A percentile compares a stretch with the other conserved stretches of the same genome.
These are phyloP conservation scores for Glycine soja DNA, from an alignment of 306 rosid species.

Conservation along the genomic window DNA sequence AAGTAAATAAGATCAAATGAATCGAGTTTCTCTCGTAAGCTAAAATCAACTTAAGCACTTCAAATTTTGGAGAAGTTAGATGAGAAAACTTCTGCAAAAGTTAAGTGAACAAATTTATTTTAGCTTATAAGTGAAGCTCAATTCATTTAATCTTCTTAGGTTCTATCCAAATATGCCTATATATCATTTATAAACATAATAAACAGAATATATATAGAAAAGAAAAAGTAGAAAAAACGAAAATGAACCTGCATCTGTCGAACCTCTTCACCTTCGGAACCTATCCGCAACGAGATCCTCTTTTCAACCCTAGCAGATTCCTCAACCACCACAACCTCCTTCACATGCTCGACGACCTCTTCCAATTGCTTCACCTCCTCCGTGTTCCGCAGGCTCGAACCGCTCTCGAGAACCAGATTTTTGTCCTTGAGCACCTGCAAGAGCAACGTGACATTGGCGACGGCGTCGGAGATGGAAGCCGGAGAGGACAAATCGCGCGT, in stretches of 20 bases:
- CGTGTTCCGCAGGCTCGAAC: slow-evolving; percentile 52
- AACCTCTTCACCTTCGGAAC: slow-evolving; percentile 88
- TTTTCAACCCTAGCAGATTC: slow-evolving; percentile 47
- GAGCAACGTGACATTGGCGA: slow-evolving; percentile 56
- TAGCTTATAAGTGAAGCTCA: neutral
- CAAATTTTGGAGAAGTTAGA: no score
- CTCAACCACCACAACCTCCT: slow-evolving; percentile 59
- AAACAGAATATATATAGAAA: neutral
- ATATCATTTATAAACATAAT: neutral
- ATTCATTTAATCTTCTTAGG: neutral
- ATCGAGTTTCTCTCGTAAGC: neutral
- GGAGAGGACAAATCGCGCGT: slow-evolving; percentile 48
- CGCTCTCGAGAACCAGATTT: slow-evolving; percentile 63
- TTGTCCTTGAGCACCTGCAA: slow-evolving; percentile 75
- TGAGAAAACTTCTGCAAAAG: no score
- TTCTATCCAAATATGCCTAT: no score
- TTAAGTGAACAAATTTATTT: no score
- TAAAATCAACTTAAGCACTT: neutral
- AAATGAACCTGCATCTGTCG: slow-evolving; percentile 82
- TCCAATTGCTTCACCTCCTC: slow-evolving; percentile 32
- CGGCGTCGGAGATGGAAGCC: slow-evolving; percentile 55
- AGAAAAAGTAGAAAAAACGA: slow-evolving; percentile 1
- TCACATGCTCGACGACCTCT: slow-evolving; percentile 46
- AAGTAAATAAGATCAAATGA: neutral
- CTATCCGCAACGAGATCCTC: slow-evolving; percentile 58